Conservation (phyloP, 805 yeast genomes). For the Ogataea populi-albae region DNA sequence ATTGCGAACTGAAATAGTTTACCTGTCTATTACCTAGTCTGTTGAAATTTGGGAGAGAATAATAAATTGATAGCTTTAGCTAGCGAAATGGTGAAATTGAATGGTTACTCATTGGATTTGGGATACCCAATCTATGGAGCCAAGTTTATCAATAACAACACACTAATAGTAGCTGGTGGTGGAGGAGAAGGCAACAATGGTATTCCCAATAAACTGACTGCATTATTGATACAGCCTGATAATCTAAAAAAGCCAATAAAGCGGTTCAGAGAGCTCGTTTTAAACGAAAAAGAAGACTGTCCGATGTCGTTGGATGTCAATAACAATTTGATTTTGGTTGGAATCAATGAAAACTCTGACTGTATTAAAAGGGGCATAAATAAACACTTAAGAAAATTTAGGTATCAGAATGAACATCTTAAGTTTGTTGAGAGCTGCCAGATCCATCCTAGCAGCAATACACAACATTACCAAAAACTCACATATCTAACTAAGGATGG, state of each 20-base stretch:
- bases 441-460: slow-evolving; percentile 44
- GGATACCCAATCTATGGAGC: slow-evolving; percentile 86
- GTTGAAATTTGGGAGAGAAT: no score
- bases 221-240: slow-evolving; percentile 54
- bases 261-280: slow-evolving; percentile 55
- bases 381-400: slow-evolving; percentile 67
- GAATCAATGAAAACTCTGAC: slow-evolving; percentile 68
- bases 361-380: slow-evolving; percentile 60
- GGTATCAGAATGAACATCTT: slow-evolving; percentile 57
- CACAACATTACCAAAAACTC: slow-evolving; percentile 62
- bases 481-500: slow-evolving; percentile 58
- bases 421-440: slow-evolving; percentile 61
- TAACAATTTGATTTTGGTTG: slow-evolving; percentile 56
- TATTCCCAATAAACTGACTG: slow-evolving; percentile 77
- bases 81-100: slow-evolving; percentile 23
- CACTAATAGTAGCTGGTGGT: slow-evolving; percentile 81
- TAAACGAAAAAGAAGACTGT: slow-evolving; percentile 68
- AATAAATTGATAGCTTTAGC: not conserved
- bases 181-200: slow-evolving; percentile 95
- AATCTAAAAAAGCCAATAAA: slow-evolving; percentile 47
- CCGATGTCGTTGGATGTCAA: slow-evolving; percentile 76
- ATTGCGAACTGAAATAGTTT: no score
- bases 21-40: no score
- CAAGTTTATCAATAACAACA: slow-evolving; percentile 57
- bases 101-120: slow-evolving; percentile 24